Evolutionary conservation across 1,139 yeast genomes (phyloP), one percentile per base, ranked within the genome.

Genomic region (Entelexis paramagnoliae): DNA sequence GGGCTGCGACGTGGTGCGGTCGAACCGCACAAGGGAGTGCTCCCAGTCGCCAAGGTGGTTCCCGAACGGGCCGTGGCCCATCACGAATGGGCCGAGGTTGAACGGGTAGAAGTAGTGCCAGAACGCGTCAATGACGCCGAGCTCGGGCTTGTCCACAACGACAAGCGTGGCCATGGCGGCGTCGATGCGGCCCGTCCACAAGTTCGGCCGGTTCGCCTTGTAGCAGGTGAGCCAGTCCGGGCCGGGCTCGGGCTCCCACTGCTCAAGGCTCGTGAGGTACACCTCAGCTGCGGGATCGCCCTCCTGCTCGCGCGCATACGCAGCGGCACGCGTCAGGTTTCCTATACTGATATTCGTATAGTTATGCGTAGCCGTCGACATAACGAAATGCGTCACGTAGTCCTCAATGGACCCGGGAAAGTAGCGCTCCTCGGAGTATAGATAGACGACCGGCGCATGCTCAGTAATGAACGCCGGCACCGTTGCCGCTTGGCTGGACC

Each of bases 1-100:
- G 0, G 98, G 97, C 55, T 74, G 70, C 0, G 96, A 95, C 4
- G 83, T 76, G 4, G 24, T 39, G 5, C 36, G 30, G 60, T 80
- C 77, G 65, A 85, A 91, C 33, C 98, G 72, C 13, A 88, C 93
- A 40, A 91, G 69, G 3, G 95, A 80, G 66, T 91, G 98, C 62
- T 91, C 98, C 98, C 98, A 91, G 69, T 91, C 98, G 5, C 97
- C 98, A 32, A 91, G 80, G 63, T 91, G 98, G 64, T 89, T 85
- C 0, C 98, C 98, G 70, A 83, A 91, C 0, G 98, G 98, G 0
- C 98, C 98, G 39, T 79, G 77, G 3, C 97, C 97, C 96, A 89
- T 89, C 14, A 91, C 96, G 68, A 81, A 91, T 0, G 98, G 97
- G 0, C 98, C 98, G 60, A 86, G 71, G 63, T 91, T 91, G 70